Conservation (phyloP, 2,329 filamentous ascomycete genomes). For the Stagonosporopsis vannaccii region DNA sequence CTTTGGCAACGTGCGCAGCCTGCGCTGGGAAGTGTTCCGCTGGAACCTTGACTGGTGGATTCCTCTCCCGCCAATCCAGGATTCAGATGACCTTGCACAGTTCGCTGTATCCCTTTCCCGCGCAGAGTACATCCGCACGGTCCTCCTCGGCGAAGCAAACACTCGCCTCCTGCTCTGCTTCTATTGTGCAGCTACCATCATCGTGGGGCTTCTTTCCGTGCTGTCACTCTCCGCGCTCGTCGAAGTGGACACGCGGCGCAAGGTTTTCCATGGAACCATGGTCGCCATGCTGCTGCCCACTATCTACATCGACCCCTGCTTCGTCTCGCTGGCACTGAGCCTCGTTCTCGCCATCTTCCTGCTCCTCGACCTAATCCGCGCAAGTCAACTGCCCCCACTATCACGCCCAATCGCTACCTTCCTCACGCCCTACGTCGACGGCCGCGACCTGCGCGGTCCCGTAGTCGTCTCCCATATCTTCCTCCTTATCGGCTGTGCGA, state of each 20-base stretch:
- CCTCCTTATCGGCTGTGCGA: constrained; percentile 90
- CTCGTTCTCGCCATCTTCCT: constrained; percentile 85
- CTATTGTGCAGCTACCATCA: constrained; percentile 77
- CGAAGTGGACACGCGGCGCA: constrained; percentile 93
- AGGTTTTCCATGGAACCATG: constrained; percentile 99
- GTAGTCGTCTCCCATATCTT: constrained; percentile 98
- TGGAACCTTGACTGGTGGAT: constrained; percentile 78
- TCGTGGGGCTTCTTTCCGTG: constrained; percentile 75
- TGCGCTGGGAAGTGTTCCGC: constrained; percentile 75
- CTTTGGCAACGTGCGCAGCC: constrained; percentile 76
- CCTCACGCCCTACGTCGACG: constrained; percentile 92
- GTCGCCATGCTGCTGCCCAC: constrained; percentile 92
- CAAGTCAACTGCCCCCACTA: constrained; percentile 88
- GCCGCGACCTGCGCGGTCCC: constrained; percentile 87
- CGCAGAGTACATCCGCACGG: constrained; percentile 70
- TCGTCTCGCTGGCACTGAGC: constrained; percentile 78
- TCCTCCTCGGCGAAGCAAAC: constrained; percentile 76
- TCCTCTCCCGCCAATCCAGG: constrained; percentile 65
- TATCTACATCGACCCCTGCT: constrained; percentile 85
- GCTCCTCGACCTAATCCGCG: constrained; percentile 85
- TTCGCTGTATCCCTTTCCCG: constrained; percentile 23
- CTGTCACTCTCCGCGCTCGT: constrained; percentile 76
- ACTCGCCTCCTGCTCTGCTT: constrained; percentile 77
- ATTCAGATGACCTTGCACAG: constrained; percentile 23
- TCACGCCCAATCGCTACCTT: constrained; percentile 87